phyloP scores from a whole-genome alignment of 805 yeast genomes.

The Saccharomycopsis sp. region DNA sequence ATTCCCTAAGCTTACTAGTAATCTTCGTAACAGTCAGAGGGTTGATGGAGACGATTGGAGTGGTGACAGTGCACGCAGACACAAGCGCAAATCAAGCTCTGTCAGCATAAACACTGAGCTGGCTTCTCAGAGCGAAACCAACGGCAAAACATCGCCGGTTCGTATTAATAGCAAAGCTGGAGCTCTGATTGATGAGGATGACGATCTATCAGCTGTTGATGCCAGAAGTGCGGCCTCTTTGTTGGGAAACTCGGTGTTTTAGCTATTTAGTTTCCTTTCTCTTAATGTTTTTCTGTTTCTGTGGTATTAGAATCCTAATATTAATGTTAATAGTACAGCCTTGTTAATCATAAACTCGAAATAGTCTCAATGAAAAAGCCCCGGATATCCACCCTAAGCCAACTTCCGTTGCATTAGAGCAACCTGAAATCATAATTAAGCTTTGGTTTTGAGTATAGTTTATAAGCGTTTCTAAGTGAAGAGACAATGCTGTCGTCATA shows the following conservation, averaged over 20 bases:
- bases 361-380: no score
- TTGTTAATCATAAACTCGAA: background rate
- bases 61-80: constrained; percentile 41
- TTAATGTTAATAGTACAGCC: background rate
- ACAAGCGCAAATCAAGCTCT: constrained; percentile 28
- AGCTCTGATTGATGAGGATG: constrained; percentile 24
- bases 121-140: constrained; percentile 15
- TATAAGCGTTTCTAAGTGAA: no score
- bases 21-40: constrained; percentile 31
- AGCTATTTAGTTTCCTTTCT: constrained; percentile 9
- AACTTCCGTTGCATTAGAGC: no score
- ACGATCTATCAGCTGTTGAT: constrained; percentile 42
- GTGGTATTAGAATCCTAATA: background rate
- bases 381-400: no score
- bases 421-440: no score
- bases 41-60: constrained; percentile 52
- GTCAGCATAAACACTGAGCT: constrained; percentile 4
- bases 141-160: constrained; percentile 10
- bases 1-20: constrained; percentile 32
- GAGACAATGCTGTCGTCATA: no score
- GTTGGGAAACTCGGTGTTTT: constrained; percentile 71
- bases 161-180: constrained; percentile 16
- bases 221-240: constrained; percentile 80
- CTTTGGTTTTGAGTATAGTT: no score
- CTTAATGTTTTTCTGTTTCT: background rate